Base-by-base conservation (phyloP, 2,329 filamentous ascomycete genomes). In the Stemphylium beticola region DNA sequence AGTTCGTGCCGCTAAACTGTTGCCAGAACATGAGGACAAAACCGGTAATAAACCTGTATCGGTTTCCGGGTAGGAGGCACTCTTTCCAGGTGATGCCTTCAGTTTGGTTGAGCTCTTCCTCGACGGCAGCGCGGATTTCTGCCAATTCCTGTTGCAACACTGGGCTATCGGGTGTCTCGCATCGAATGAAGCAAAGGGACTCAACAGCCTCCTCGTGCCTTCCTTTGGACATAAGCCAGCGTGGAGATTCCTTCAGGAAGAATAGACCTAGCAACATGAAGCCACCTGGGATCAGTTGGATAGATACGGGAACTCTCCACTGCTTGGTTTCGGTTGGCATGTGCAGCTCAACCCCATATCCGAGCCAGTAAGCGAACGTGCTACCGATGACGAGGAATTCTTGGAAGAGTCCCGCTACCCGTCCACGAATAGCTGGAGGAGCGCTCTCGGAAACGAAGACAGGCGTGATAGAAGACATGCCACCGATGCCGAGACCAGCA, bases 1-100 rank as follows among this genome's bases (percentile, higher is more conserved):
- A 88, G 63, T 92, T 92, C 77, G 92, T 92, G 2, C 89, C 89
- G 3, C 79, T 82, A 44, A 87, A 87, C 65, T 93, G 93, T 74
- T 93, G 90, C 82, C 87, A 92, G 48, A 93, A 78, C 79, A 93
- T 93, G 17, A 93, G 81, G 66, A 90, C 83, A 50, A 84, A 83
- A 41, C 90, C 90, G 10, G 93, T 81, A 71, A 91, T 84, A 75
- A 93, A 87, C 37, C 90, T 31, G 26, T 55, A 55, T 24, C 52
- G 41, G 11, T 55, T 85, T 79, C 86, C 91, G 61, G 85, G 85
- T 22, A 90, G 82, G 67, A 82, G 83, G 53, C 77, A 79, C 61
- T 71, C 57, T 51, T 69, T 73, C 49, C 52, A 55, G 4, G 52
- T 55, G 66, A 61, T 29, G 67, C 67, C 43, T 51, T 64, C 83